Base-by-base conservation (phyloP, 208 protist species). In the Acanthamoeba royreba region DNA sequence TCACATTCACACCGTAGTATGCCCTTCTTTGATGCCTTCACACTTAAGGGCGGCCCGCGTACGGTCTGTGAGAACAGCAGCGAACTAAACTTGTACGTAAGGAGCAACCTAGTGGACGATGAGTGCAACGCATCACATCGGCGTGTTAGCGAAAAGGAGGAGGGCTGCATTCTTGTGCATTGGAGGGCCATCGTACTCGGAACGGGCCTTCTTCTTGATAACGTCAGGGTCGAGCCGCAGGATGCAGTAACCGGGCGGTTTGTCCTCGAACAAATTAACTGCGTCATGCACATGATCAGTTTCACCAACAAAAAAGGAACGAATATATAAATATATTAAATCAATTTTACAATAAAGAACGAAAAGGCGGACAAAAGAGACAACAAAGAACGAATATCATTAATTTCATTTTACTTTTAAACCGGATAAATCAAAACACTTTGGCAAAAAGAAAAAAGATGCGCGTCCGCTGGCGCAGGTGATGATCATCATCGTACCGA, bases 1-100 rank as follows among this genome's bases (percentile, higher is more conserved):
- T 91, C 85, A 42, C 52, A 74, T 11, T 63, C 52, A 31, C 49
- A 63, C n/a, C 61, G 28, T 33, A 91, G 35, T 22, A 91, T 72
- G 28, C 42, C 85, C 55, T 91, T 91, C 85, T 91, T 91, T 31
- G 85, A 69, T 19, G 53, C 85, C 85, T 91, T 91, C 15, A 91
- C 85, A 13, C 35, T 13, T 25, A 91, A 33, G 3, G 61, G 49
- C 1, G 85, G 85, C 38, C 35, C 85, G 1, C 85, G 46, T 53
- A 91, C 28, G 22, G 46, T 72, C 47, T 91, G 85, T 17, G 85
- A 49, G 85, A 91, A 72, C 49, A 91, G 85, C 52, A 91, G 85
- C 52, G 52, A 19, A 9, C 55, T 40, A 4, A 74, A 91, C 55
- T 91, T 91, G 85, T 91, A 91, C 7, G 85, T 91, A 31, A 91